Conservation (phyloP, 2,329 filamentous ascomycete genomes). For the Trichoderma cornu-damae region DNA sequence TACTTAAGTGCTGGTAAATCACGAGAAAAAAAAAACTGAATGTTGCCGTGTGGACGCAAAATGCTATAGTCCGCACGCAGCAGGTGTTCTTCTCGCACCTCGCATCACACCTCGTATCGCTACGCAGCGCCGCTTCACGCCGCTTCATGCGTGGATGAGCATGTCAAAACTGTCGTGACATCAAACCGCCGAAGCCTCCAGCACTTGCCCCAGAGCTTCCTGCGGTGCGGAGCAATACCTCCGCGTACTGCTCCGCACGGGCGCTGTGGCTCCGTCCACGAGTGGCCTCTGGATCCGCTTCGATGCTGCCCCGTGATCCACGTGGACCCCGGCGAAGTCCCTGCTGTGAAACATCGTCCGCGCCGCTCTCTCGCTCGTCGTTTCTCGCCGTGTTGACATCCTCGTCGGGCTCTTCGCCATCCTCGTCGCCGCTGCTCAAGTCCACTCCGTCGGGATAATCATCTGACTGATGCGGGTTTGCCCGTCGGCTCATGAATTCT, state of each 20-base stretch:
- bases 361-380: slow-evolving; percentile 2
- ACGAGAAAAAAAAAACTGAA: too few relatives aligned
- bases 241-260: slow-evolving; percentile 27
- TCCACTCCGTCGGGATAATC: slow-evolving; percentile 39
- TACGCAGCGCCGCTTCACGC: neutral
- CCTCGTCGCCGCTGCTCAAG: slow-evolving; percentile 39
- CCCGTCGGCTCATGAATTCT: slow-evolving; percentile 31
- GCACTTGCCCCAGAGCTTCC: slow-evolving; percentile 40
- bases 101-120: too few relatives aligned
- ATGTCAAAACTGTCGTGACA: too few relatives aligned
- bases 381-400: slow-evolving; percentile 33
- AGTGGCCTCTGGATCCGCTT: slow-evolving; percentile 31
- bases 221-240: slow-evolving; percentile 25
- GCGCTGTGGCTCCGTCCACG: slow-evolving; percentile 32
- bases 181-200: slow-evolving; percentile 35
- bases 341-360: neutral
- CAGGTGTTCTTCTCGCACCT: neutral
- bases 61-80: neutral
- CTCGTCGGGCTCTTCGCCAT: slow-evolving; percentile 38
- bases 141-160: too few relatives aligned
- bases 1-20: too few relatives aligned
- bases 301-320: slow-evolving; percentile 31
- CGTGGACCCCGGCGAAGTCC: slow-evolving; percentile 17
- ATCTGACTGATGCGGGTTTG: slow-evolving; percentile 37
- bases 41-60: too few relatives aligned